Evolutionary conservation across 148 eudicot species (phyloP), one percentile per base, ranked within the genome.

Genomic region (Gaultheria prostrata): DNA sequence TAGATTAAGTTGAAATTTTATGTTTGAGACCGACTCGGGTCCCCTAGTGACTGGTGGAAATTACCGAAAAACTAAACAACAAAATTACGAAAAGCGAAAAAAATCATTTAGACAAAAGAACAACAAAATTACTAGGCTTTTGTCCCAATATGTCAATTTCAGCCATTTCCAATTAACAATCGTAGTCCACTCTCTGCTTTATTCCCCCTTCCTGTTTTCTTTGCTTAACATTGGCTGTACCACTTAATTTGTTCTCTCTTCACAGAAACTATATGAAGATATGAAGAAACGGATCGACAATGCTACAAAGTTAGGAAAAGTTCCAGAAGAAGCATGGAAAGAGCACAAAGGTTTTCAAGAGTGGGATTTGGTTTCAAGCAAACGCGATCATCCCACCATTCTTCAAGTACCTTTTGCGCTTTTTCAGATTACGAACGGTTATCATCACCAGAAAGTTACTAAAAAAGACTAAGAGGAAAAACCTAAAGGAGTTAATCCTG

Each of bases 301-400:
- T 1, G 48, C 82, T 13, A 77, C 65, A 33, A 84, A 48, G 45
- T 14, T 56, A 15, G 86, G 84, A 11, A 54, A 67, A 81, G n/a
- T 87, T 1, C 39, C 89, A 8, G 80, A 84, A 32, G 80, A 77
- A 53, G 20, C 24, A 13, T 73, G 82, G 0, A 2, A 53, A 33
- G 65, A 81, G 28, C 82, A 81, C 72, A 82, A 84, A n/a, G 85
- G 86, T 15, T 87, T 84, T 33, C 56, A 21, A 1, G 84, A 87
- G 24, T 87, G 89, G 89, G 65, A 84, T 20, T 32, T 32, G 39
- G 20, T 18, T 54, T 46, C 67, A 21, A 71, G 30, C 53, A 84
- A 18, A 69, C 43, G n/a, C 8, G 82, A 87, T 77, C 88, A 87
- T 77, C 88, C 77, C 53, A 73, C 88, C 59, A 81, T 87, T 75